Evolutionary conservation across 768 basidiomycete species (phyloP), one percentile per base, ranked within the genome.

Genomic region (Termitomyces sp.): DNA sequence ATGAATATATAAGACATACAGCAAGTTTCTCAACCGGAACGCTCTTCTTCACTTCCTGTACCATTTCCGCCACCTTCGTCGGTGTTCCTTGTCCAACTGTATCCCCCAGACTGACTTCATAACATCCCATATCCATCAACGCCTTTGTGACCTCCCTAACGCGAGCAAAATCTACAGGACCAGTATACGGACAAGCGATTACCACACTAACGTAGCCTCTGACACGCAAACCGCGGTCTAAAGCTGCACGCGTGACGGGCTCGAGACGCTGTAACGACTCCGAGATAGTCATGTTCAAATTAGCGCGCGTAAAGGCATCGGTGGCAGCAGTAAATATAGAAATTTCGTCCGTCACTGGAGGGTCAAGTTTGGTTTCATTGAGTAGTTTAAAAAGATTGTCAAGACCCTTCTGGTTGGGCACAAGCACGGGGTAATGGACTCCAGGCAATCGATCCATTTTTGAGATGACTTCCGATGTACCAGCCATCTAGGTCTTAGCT

Each of bases 91-190:
- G 84, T 0, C 95, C 95, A 2, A 92, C 90, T 2, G 95, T 98
- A 69, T 98, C 96, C 0, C 93, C 94, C 22, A 98, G 73, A 65
- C 91, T 91, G 52, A 95, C 84, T 70, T 98, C 91, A 69, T 96
- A 96, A 69, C 93, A 96, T 0, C 95, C 95, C 91, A 97, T 95
- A 59, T 92, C 86, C 5, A 85, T 60, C 37, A 98, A 70, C 62
- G 82, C 85, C 61, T 81, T 81, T 0, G 91, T 76, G 24, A 96
- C 83, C 41, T 88, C 83, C 53, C 84, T 78, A 8, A 94, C 93
- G 18, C 72, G 72, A 48, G 72, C 70, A 16, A 83, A 83, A 61
- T 87, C 86, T 22, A 91, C 87, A 20, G 75, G 74, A 2, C 95
- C 95, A n/a, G 88, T 82, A 70, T 88, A 97, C 4, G 96, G 95